These are phyloP conservation scores for Entonaema liquescens DNA, from an alignment of 495 filamentous ascomycete genomes.

Conservation along the genomic window DNA sequence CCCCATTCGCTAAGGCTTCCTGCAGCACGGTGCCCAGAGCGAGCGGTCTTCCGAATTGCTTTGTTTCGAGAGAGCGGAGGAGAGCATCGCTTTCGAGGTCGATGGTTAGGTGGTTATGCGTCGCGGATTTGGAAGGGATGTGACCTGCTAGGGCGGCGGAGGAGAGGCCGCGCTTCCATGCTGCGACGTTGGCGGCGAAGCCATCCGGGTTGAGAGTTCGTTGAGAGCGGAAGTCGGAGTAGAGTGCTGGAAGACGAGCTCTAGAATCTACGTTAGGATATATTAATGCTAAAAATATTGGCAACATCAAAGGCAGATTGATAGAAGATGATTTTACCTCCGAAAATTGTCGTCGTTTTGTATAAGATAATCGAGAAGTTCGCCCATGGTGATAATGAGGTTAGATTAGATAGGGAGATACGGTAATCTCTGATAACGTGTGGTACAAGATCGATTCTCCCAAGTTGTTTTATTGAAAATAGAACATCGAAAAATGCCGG, in stretches of 20 bases:
- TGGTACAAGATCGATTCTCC: too few relatives aligned
- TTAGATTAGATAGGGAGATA: not conserved
- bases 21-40: constrained; percentile 80
- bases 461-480: not conserved
- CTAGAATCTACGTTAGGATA: constrained; percentile 50
- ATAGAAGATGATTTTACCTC: constrained; percentile 43
- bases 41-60: constrained; percentile 84
- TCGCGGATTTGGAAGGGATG: constrained; percentile 48
- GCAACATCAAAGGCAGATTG: not conserved
- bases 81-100: constrained; percentile 71
- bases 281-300: not conserved
- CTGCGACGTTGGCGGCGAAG: constrained; percentile 82
- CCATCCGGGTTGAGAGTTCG: constrained; percentile 87
- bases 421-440: not conserved
- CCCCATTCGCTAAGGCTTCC: constrained; percentile 73
- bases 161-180: constrained; percentile 81
- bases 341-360: constrained; percentile 56
- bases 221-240: constrained; percentile 88
- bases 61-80: constrained; percentile 72
- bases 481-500: not conserved
- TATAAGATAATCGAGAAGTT: constrained; percentile 57
- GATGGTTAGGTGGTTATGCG: constrained; percentile 66
- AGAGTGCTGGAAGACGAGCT: constrained; percentile 87
- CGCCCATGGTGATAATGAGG: constrained; percentile 43
- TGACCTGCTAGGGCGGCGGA: constrained; percentile 71